These are phyloP conservation scores for Malbranchea cinnamomea DNA, from an alignment of 2,329 filamentous ascomycete species.

Conservation along the genomic window DNA sequence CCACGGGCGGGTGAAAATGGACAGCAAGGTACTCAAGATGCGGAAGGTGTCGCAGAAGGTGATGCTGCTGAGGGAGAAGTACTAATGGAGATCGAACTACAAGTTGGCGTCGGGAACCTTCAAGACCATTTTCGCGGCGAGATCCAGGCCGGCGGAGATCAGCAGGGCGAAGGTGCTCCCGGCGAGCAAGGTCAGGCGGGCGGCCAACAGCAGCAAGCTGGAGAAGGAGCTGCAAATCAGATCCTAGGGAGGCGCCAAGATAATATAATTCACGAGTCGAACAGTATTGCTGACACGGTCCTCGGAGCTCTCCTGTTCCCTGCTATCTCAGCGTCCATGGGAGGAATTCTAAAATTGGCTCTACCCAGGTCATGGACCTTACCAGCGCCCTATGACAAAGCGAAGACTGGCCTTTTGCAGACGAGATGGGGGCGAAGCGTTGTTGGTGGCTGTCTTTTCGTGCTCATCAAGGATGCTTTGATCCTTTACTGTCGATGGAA, in stretches of 20 bases:
- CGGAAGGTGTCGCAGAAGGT: constrained; percentile 15
- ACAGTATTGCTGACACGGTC: constrained; percentile 42
- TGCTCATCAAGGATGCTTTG: constrained; percentile 61
- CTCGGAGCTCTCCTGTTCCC: constrained; percentile 67
- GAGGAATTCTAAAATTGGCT: constrained; percentile 53
- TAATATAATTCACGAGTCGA: constrained; percentile 38
- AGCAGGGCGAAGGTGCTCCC: constrained; percentile 16
- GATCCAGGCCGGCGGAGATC: constrained; percentile 12
- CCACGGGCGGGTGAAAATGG: constrained; percentile 34
- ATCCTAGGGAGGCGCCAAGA: constrained; percentile 28
- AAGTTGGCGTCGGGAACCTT: constrained; percentile 33
- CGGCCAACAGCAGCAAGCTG: constrained; percentile 6
- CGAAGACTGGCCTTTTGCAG: constrained; percentile 55
- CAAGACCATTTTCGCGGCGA: constrained; percentile 19
- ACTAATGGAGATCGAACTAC: constrained; percentile 36
- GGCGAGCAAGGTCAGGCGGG: constrained; percentile 17
- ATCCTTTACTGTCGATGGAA: constrained; percentile 43
- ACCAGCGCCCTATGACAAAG: constrained; percentile 21
- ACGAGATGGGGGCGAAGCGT: constrained; percentile 80
- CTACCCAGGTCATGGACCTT: constrained; percentile 56
- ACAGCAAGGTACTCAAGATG: constrained; percentile 11
- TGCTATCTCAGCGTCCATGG: constrained; percentile 61
- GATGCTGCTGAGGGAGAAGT: constrained; percentile 26
- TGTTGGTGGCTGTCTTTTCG: constrained; percentile 74
- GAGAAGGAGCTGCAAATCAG: constrained; percentile 8